phyloP scores from a whole-genome alignment of 2,329 filamentous ascomycete species.

The Cryphonectria carpinicola region DNA sequence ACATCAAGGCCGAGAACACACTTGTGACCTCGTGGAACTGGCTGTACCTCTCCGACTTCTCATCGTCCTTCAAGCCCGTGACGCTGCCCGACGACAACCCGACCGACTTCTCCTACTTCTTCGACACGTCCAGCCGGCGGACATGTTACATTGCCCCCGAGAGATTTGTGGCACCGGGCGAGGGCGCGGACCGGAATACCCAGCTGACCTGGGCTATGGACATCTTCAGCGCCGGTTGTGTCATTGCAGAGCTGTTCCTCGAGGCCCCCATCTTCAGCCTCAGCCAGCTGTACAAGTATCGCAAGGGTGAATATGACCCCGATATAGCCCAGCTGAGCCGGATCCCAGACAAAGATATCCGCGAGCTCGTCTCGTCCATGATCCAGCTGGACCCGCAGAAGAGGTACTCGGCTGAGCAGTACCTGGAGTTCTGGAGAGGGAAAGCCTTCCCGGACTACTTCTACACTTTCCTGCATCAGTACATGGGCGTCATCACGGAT shows the following conservation, averaged over 20 bases:
- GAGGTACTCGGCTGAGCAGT: conserved; percentile 91
- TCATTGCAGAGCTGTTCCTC: conserved; percentile 94
- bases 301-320: conserved; percentile 89
- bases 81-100: conserved; percentile 95
- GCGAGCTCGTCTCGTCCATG: conserved; percentile 93
- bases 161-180: conserved; percentile 76
- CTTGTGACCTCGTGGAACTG: conserved; percentile 99
- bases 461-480: conserved; percentile 95
- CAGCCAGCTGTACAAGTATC: conserved; percentile 93
- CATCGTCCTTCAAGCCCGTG: conserved; percentile 91
- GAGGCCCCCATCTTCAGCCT: conserved; percentile 97
- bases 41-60: conserved; percentile 98
- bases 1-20: conserved; percentile 98
- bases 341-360: conserved; percentile 84
- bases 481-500: conserved; percentile 95
- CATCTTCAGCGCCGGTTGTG: conserved; percentile 94
- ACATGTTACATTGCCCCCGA: conserved; percentile 97
- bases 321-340: conserved; percentile 78
- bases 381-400: conserved; percentile 92
- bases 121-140: conserved; percentile 86
- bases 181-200: conserved; percentile 63
- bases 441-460: conserved; percentile 97
- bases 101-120: conserved; percentile 96
- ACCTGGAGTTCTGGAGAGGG: conserved; percentile 86
- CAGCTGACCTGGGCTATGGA: conserved; percentile 92